Conservation (phyloP, 179 eudicot species). For the Silene coronaria region DNA sequence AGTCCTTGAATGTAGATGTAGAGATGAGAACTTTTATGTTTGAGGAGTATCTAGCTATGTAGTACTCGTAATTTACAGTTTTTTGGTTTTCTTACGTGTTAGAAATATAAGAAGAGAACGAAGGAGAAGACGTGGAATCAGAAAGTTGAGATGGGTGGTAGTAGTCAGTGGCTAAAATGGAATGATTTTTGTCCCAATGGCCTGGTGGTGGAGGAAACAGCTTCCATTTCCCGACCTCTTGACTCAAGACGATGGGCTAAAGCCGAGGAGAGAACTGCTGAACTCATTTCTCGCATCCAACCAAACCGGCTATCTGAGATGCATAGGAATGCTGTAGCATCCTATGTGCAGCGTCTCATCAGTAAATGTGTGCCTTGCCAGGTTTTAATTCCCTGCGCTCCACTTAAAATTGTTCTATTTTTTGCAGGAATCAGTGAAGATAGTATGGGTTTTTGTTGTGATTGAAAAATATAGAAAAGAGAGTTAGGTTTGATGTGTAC, state of each 20-base stretch:
- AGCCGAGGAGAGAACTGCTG: slow-evolving; percentile 46
- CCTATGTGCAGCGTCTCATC: slow-evolving; percentile 45
- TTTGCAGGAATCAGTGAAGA: not conserved
- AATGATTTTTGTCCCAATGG: slow-evolving; percentile 41
- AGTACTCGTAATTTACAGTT: not conserved
- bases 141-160: slow-evolving; percentile 38
- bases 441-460: not conserved
- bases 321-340: slow-evolving; percentile 50
- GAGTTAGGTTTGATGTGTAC: not conserved
- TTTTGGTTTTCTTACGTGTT: not conserved
- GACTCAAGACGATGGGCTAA: slow-evolving; percentile 40
- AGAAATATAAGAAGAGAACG: slow-evolving; percentile 4
- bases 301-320: slow-evolving; percentile 44
- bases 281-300: slow-evolving; percentile 44
- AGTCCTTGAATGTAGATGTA: not conserved
- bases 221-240: slow-evolving; percentile 34
- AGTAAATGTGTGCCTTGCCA: slow-evolving; percentile 40
- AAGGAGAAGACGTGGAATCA: slow-evolving; percentile 4
- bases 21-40: not conserved
- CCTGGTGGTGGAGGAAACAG: slow-evolving; percentile 32
- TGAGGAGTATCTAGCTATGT: not conserved
- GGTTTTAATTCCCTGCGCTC: slow-evolving; percentile 26
- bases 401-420: not conserved
- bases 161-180: slow-evolving; percentile 18
- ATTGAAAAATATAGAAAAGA: not conserved